Conservation (phyloP, 331 rosid genomes). For the Quercus lobata region DNA sequence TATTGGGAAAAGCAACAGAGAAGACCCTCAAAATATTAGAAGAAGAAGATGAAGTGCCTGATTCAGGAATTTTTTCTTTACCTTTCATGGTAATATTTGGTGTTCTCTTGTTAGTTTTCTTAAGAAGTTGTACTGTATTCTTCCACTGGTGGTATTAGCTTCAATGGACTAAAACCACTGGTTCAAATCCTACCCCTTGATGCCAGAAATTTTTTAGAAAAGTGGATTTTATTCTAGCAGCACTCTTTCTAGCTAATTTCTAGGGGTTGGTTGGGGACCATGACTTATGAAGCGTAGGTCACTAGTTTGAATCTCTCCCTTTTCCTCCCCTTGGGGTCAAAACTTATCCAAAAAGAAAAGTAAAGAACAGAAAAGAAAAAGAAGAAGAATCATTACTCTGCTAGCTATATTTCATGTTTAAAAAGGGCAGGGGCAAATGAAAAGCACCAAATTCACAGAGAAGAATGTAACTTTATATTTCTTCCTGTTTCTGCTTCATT, state of each 20-base stretch:
- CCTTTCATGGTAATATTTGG: conserved; percentile 76
- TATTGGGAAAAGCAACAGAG: conserved; percentile 67
- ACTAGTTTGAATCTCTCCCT: too few relatives aligned
- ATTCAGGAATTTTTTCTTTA: conserved; percentile 73
- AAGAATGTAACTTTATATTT: conserved; percentile 3
- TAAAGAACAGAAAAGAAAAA: too few relatives aligned
- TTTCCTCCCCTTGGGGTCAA: too few relatives aligned
- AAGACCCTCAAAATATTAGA: conserved; percentile 59
- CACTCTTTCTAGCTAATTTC: too few relatives aligned
- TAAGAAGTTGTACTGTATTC: not conserved
- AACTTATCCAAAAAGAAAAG: too few relatives aligned
- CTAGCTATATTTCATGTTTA: not conserved
- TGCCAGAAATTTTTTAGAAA: not conserved
- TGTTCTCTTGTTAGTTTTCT: conserved; percentile 12
- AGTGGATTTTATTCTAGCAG: not conserved
- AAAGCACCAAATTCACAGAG: not conserved
- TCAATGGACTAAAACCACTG: not conserved
- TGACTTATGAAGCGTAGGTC: too few relatives aligned
- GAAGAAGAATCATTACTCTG: too few relatives aligned
- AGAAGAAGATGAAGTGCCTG: conserved; percentile 71
- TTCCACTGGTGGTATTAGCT: not conserved
- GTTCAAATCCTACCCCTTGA: not conserved
- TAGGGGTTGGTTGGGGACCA: too few relatives aligned
- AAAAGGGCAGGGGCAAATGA: not conserved
- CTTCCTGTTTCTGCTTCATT: not conserved